These are phyloP conservation scores for Echinosophora koreensis DNA, from an alignment of 306 rosid species.

Conservation along the genomic window DNA sequence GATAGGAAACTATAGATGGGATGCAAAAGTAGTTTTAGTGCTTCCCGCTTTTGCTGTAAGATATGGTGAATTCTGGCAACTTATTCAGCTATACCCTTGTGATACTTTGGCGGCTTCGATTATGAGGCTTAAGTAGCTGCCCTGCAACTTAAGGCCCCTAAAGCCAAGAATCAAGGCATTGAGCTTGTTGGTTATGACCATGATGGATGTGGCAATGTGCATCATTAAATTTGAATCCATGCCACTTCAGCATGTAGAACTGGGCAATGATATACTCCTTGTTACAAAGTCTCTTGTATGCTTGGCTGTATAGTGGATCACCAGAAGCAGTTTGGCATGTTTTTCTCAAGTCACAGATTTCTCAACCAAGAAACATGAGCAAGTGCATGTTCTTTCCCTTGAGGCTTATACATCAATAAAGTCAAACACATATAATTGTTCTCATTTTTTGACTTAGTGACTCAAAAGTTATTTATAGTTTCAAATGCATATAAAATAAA, in stretches of 20 bases:
- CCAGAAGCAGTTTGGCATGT: slow-evolving; percentile 65
- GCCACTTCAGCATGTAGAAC: slow-evolving; percentile 41
- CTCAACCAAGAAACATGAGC: slow-evolving; percentile 57
- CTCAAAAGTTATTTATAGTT: neutral
- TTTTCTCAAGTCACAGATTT: slow-evolving; percentile 57
- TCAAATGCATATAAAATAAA: neutral
- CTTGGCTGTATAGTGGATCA: slow-evolving; percentile 66
- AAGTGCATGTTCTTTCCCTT: slow-evolving; percentile 75
- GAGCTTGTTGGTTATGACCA: slow-evolving; percentile 58
- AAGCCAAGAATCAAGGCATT: slow-evolving; percentile 45
- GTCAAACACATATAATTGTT: neutral
- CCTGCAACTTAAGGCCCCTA: slow-evolving; percentile 37
- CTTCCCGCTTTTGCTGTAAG: slow-evolving; percentile 67
- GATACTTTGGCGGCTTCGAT: slow-evolving; percentile 58
- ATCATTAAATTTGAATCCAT: slow-evolving; percentile 65
- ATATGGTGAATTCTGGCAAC: slow-evolving; percentile 67
- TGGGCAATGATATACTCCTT: neutral
- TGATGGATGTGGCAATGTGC: slow-evolving; percentile 64
- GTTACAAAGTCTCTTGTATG: slow-evolving; percentile 45
- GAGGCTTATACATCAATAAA: slow-evolving; percentile 35
- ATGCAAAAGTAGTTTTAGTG: slow-evolving; percentile 64
- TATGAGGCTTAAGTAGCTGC: slow-evolving; percentile 57
- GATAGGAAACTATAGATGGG: slow-evolving; percentile 66
- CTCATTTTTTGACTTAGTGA: slow-evolving; percentile 4
- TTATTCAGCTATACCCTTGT: slow-evolving; percentile 48